Base-by-base conservation (phyloP, 2,329 filamentous ascomycete genomes). In the Exophiala calicioides region DNA sequence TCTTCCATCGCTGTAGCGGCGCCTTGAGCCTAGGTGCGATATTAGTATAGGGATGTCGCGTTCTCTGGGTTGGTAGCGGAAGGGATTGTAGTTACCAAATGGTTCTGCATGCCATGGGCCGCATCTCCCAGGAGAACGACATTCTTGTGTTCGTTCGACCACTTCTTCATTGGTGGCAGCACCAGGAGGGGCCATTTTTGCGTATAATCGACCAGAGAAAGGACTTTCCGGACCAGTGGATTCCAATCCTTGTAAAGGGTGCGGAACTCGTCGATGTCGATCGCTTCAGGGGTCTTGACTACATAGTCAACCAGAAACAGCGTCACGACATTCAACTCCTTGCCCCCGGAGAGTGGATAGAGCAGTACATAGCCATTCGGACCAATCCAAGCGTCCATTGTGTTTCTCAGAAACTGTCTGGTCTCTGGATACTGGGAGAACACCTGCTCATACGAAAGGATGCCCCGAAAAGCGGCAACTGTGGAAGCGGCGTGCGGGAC, bases 1-100 rank as follows among this genome's bases (percentile, higher is more conserved):
- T 73, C 69, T 57, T 73, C 69, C 66, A 72, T 72, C 1, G 64
- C 63, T 5, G 67, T 72, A n/a, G 69, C 69, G 12, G 69, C 69
- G 5, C 70, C 69, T 56, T 73, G 70, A 3, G 69, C 68, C 45
- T 36, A 26, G n/a, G 4, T 34, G 33, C 15, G 33, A 23, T 13
- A 36, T 13, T 21, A 13, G 27, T 4, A 19, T 38, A 5, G 9
- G 3, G 12, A 23, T 7, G 4, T 24, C 15, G 1, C 21, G 8
- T 8, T 5, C 6, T 27, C 12, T 7, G 12, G 24, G 7, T 12
- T 27, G 12, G 7, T 12, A 7, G 24, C 7, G 24, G 24, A 7
- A 7, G 24, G 12, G 10, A 20, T 8, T 8, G 7, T 20, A 16
- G 32, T 5, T 44, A 44, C 45, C 65, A 71, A 68, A 51, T 73